Conservation (phyloP, 2,329 filamentous ascomycete species). For the Fusarium torreyae region DNA sequence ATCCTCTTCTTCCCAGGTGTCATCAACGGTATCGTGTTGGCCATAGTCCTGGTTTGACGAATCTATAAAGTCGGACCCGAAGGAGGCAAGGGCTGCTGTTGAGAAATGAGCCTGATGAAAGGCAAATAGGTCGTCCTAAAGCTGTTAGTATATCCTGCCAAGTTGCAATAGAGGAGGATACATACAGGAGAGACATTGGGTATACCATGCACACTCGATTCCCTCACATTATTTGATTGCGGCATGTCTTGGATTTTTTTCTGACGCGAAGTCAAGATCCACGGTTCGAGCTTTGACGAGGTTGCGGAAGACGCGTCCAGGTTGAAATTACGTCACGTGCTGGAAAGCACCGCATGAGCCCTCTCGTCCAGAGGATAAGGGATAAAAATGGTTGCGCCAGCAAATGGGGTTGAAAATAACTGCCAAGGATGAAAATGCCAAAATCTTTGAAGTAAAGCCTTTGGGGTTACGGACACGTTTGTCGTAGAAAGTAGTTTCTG, state of each 20-base stretch:
- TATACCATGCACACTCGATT: constrained; percentile 27
- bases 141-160: constrained; percentile 38
- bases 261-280: constrained; percentile 16
- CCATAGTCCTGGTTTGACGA: constrained; percentile 49
- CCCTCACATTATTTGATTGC: constrained; percentile 33
- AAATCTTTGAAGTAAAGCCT: background rate
- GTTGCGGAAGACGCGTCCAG: constrained; percentile 35
- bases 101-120: constrained; percentile 76
- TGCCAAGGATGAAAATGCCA: constrained; percentile 1
- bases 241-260: constrained; percentile 41
- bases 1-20: constrained; percentile 68
- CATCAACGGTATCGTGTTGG: constrained; percentile 51
- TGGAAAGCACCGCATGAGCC: constrained; percentile 14
- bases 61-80: constrained; percentile 62
- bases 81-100: constrained; percentile 60
- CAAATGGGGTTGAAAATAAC: background rate
- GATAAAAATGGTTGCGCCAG: background rate
- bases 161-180: background rate
- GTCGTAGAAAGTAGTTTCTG: background rate
- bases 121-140: constrained; percentile 70
- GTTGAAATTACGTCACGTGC: constrained; percentile 46
- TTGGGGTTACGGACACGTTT: background rate
- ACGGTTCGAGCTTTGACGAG: constrained; percentile 25
- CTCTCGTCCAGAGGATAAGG: background rate
- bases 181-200: constrained; percentile 51